Evolutionary conservation across 495 filamentous ascomycete species (phyloP).

Genomic region (Extremus antarcticus): DNA sequence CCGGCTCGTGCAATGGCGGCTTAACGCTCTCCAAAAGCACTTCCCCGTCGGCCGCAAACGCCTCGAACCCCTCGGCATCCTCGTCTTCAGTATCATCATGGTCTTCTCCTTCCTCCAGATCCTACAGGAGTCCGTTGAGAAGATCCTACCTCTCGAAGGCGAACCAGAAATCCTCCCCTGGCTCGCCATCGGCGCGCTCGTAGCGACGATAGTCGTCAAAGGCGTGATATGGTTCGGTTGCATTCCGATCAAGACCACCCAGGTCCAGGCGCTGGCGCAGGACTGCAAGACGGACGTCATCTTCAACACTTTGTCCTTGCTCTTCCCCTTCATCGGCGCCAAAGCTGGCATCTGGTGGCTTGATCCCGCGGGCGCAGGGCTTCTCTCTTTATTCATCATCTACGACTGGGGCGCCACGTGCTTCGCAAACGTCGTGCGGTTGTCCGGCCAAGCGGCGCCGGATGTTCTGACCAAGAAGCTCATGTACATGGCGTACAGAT

Average conservation of each 20-base stretch:
- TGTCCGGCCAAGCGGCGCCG: slow-evolving; percentile 33
- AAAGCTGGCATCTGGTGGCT: slow-evolving; percentile 38
- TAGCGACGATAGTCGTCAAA: slow-evolving; percentile 35
- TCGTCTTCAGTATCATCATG: slow-evolving; percentile 34
- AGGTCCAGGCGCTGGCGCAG: slow-evolving; percentile 41
- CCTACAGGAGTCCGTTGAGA: slow-evolving; percentile 37
- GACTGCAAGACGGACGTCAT: slow-evolving; percentile 42
- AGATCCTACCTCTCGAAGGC: slow-evolving; percentile 31
- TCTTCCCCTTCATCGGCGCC: slow-evolving; percentile 37
- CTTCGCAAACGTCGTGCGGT: slow-evolving; percentile 36
- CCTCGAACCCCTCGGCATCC: slow-evolving; percentile 33
- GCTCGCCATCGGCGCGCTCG: slow-evolving; percentile 35
- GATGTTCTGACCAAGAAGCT: slow-evolving; percentile 32
- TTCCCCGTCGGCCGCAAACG: slow-evolving; percentile 39
- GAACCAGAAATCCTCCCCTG: slow-evolving; percentile 29
- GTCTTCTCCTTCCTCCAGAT: slow-evolving; percentile 40
- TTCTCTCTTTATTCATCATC: slow-evolving; percentile 41
- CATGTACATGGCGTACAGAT: slow-evolving; percentile 37
- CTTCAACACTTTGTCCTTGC: slow-evolving; percentile 41
- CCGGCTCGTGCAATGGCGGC: slow-evolving; percentile 35
- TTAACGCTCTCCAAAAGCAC: slow-evolving; percentile 28
- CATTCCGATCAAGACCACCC: slow-evolving; percentile 38
- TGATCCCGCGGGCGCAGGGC: slow-evolving; percentile 36
- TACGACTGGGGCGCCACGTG: slow-evolving; percentile 39
- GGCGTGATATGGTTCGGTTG: slow-evolving; percentile 38